phyloP scores from a whole-genome alignment of 345 rosid species.

The Gossypium australe region DNA sequence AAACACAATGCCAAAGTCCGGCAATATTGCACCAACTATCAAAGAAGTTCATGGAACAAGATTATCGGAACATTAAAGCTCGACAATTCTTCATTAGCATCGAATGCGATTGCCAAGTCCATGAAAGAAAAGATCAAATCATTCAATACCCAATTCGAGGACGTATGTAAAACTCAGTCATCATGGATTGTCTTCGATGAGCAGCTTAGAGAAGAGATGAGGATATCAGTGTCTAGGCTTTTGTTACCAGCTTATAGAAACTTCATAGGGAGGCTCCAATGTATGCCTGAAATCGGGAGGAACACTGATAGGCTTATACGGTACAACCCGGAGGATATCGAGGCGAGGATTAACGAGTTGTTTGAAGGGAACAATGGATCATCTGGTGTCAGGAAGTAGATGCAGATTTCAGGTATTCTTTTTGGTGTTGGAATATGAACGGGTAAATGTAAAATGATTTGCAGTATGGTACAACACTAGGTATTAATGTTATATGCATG shows the following conservation, averaged over 20 bases:
- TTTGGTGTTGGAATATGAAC: constrained; percentile 12
- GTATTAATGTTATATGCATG: constrained; percentile 9
- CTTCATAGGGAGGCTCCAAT: constrained; percentile 52
- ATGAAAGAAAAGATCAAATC: constrained; percentile 57
- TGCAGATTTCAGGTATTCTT: constrained; percentile 21
- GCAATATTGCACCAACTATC: constrained; percentile 51
- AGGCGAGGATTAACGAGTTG: constrained; percentile 44
- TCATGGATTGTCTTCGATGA: constrained; percentile 59
- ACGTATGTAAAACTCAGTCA: constrained; percentile 48
- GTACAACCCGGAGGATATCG: constrained; percentile 49
- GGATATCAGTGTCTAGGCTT: constrained; percentile 34
- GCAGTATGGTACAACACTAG: not conserved
- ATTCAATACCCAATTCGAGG: constrained; percentile 50
- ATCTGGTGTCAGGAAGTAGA: constrained; percentile 46
- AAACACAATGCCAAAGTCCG: constrained; percentile 71
- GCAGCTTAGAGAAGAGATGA: constrained; percentile 60
- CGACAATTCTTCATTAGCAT: constrained; percentile 34
- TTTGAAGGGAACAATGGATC: constrained; percentile 44
- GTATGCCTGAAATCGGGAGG: constrained; percentile 50
- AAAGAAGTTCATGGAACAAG: constrained; percentile 74
- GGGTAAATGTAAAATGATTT: constrained; percentile 6
- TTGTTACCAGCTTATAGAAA: constrained; percentile 57
- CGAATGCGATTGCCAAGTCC: constrained; percentile 36
- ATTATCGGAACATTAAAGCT: constrained; percentile 49
- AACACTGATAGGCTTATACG: constrained; percentile 37